phyloP scores from a whole-genome alignment of 768 basidiomycete species.

The Boletus coccyginus region DNA sequence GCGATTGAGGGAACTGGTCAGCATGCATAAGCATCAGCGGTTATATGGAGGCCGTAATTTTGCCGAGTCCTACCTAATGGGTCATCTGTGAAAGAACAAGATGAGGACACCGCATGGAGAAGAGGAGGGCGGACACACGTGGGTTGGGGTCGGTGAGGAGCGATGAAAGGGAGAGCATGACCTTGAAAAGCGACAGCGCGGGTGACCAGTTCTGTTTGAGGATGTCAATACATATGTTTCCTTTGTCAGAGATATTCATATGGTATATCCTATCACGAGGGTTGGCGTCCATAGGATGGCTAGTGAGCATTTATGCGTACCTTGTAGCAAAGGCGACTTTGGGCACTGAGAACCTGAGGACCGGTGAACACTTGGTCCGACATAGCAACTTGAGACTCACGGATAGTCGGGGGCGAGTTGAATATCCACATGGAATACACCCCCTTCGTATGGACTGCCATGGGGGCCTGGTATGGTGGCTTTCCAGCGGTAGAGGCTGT shows the following conservation, averaged over 20 bases:
- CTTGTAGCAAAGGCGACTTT: slow-evolving; percentile 72
- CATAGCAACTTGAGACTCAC: slow-evolving; percentile 34
- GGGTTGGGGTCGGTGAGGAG: slow-evolving; percentile 94
- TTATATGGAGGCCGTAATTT: background rate
- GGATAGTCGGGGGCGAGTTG: slow-evolving; percentile 73
- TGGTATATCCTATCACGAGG: slow-evolving; percentile 68
- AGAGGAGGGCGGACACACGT: slow-evolving; percentile 45
- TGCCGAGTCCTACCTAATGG: slow-evolving; percentile 52
- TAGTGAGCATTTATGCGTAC: slow-evolving; percentile 35
- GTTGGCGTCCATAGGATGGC: background rate
- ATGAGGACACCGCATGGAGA: slow-evolving; percentile 1
- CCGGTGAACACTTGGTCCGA: slow-evolving; percentile 1
- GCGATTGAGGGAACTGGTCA: slow-evolving; percentile 66
- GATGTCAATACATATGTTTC: slow-evolving; percentile 84
- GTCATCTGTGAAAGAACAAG: slow-evolving; percentile 46
- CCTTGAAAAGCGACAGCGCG: slow-evolving; percentile 90
- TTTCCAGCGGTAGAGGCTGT: slow-evolving; percentile 69
- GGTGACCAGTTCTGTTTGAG: slow-evolving; percentile 95
- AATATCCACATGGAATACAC: slow-evolving; percentile 68
- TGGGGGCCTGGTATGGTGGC: slow-evolving; percentile 80
- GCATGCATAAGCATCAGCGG: background rate
- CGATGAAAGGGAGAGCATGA: slow-evolving; percentile 89
- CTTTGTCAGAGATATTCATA: slow-evolving; percentile 83
- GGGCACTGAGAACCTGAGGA: slow-evolving; percentile 70
- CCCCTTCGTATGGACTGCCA: slow-evolving; percentile 81